Conservation (phyloP, 192 early-diverging fungal species). For the Chytriomyces sp. region DNA sequence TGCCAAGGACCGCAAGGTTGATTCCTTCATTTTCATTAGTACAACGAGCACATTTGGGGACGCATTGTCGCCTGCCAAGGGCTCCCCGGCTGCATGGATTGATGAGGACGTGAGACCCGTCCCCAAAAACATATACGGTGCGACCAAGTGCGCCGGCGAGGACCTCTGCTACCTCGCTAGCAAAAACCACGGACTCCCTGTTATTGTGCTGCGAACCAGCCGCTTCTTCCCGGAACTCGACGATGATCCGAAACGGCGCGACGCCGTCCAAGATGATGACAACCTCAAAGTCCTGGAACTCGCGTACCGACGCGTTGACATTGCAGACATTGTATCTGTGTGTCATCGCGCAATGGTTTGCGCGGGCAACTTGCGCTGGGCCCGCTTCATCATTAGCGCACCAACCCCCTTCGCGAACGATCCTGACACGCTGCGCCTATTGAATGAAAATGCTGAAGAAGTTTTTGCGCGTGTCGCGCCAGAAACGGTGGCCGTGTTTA, state of each 20-base stretch:
- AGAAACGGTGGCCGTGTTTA: neutral
- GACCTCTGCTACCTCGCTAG: neutral
- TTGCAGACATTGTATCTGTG: conserved; percentile 3
- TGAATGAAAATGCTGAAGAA: neutral
- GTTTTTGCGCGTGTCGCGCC: neutral
- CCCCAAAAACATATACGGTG: conserved; percentile 13
- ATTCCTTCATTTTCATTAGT: conserved; percentile 11
- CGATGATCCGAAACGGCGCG: neutral
- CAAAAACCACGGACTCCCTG: conserved; percentile 1
- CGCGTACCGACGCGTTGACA: neutral
- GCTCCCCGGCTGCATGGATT: conserved; percentile 8
- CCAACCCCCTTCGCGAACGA: conserved; percentile 10
- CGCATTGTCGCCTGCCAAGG: neutral
- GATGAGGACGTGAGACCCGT: neutral
- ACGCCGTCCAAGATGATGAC: neutral
- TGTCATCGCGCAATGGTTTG: neutral
- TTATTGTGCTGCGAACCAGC: neutral
- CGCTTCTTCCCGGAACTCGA: conserved; percentile 11
- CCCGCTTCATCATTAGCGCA: neutral
- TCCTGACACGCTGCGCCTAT: neutral
- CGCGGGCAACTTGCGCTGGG: neutral
- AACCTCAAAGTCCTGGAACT: conserved; percentile 10
- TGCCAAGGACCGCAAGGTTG: neutral
- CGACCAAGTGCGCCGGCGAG: conserved; percentile 3
- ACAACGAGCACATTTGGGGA: conserved; percentile 11